Percentiles rank a stretch among this genome's conserved stretches.
Evolutionary conservation across 208 protist genomes (phyloP).

Genomic region (Leishmania arabica): DNA sequence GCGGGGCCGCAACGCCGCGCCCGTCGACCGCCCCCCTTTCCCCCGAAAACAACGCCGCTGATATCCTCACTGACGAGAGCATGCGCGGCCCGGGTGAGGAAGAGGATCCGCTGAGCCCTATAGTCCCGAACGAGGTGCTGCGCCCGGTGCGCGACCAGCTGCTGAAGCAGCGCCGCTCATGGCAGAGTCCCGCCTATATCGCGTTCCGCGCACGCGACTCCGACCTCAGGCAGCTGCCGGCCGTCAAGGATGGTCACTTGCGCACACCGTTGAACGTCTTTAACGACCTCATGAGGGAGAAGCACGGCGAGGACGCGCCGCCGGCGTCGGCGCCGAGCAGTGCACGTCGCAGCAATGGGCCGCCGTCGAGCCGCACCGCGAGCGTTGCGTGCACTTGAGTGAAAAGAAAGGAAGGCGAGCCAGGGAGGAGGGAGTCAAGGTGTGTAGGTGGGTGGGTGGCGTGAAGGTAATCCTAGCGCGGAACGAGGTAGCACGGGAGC

Average conservation of each 20-base stretch:
- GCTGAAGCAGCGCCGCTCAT: constrained; percentile 42
- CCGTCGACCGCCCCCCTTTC: constrained; percentile 3
- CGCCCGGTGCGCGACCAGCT: constrained; percentile 57
- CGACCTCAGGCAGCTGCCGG: constrained; percentile 54
- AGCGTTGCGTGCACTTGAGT: constrained; percentile 55
- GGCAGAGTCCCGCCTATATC: constrained; percentile 50
- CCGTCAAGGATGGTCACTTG: constrained; percentile 61
- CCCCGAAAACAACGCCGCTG: constrained; percentile 13
- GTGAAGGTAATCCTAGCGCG: background rate
- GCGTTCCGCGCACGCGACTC: constrained; percentile 40
- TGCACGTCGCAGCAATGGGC: constrained; percentile 22
- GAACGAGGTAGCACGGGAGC: background rate
- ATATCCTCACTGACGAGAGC: constrained; percentile 41
- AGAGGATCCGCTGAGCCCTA: constrained; percentile 70
- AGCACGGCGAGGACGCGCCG: constrained; percentile 52
- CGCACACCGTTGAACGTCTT: constrained; percentile 85
- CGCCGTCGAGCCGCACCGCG: constrained; percentile 21
- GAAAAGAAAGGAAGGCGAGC: background rate
- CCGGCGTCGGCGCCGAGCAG: constrained; percentile 25
- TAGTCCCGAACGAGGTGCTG: constrained; percentile 58
- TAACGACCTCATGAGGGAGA: constrained; percentile 61
- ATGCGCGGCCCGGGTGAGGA: constrained; percentile 52
- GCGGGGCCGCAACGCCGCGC: constrained; percentile 24
- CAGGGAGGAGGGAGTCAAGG: background rate
- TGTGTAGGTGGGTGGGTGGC: background rate